These are phyloP conservation scores for Kluyveromyces dobzhanskii DNA, from an alignment of 805 yeast species.

Conservation along the genomic window DNA sequence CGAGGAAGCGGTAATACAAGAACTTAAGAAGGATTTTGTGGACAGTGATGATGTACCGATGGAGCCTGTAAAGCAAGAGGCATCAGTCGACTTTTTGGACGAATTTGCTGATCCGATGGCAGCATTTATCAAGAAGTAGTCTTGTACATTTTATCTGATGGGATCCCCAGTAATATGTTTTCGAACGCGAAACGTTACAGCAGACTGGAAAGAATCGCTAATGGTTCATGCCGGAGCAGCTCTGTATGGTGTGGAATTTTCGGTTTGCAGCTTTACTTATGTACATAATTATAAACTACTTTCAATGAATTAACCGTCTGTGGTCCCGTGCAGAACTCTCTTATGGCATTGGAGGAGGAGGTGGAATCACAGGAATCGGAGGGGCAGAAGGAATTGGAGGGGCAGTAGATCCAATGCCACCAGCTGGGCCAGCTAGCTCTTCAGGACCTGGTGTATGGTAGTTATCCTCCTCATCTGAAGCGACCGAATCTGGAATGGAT, in stretches of 20 bases:
- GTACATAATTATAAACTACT: too few relatives aligned
- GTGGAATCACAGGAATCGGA: constrained; percentile 15
- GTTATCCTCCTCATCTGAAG: constrained; percentile 19
- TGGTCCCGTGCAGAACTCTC: neutral
- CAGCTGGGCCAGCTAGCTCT: neutral
- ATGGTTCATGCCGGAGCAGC: too few relatives aligned
- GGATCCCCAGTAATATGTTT: too few relatives aligned
- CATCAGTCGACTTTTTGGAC: constrained; percentile 5
- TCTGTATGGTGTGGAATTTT: too few relatives aligned
- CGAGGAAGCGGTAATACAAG: constrained; percentile 30
- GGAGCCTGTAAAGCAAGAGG: too few relatives aligned
- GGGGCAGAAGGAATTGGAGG: constrained; percentile 28
- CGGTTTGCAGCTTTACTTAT: too few relatives aligned
- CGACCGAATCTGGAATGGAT: constrained; percentile 31
- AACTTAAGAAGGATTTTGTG: constrained; percentile 25
- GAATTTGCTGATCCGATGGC: constrained; percentile 36
- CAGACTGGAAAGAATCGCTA: too few relatives aligned
- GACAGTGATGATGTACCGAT: neutral
- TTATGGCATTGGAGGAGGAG: neutral
- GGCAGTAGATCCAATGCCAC: neutral
- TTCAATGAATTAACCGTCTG: too few relatives aligned
- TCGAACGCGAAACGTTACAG: too few relatives aligned
- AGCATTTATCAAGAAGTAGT: constrained; percentile 13
- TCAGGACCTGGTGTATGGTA: constrained; percentile 3
- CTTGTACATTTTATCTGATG: too few relatives aligned